Evolutionary conservation across 2,329 filamentous ascomycete genomes (phyloP).

Genomic region (Botrytis tulipae): DNA sequence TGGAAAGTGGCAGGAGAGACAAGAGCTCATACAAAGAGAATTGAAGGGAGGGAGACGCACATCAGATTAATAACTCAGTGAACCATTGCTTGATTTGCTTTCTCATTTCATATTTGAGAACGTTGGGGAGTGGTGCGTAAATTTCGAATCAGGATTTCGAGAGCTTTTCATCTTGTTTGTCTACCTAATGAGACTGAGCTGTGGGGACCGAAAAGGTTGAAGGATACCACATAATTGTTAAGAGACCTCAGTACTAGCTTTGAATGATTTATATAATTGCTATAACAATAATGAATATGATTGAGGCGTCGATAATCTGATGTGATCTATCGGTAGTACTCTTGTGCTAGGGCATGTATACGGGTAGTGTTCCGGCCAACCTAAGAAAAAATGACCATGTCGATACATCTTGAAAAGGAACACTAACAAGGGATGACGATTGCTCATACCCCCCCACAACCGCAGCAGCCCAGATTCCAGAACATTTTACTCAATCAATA

Average conservation of each 20-base stretch:
- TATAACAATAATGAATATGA: background rate
- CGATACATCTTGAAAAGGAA: background rate
- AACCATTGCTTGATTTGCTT: background rate
- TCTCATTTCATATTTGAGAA: background rate
- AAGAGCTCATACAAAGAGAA: conserved; percentile 28
- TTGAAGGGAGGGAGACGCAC: conserved; percentile 26
- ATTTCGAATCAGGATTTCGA: background rate
- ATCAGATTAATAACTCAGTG: conserved; percentile 7
- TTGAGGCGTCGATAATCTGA: background rate
- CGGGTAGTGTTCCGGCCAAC: background rate
- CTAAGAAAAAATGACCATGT: background rate
- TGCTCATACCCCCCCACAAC: background rate
- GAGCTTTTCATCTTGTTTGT: background rate
- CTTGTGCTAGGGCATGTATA: background rate
- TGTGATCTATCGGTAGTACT: background rate
- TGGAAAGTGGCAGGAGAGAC: conserved; percentile 32
- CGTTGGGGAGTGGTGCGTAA: background rate
- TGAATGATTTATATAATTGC: background rate
- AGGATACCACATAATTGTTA: background rate
- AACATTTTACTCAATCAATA: background rate
- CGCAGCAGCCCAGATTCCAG: conserved; percentile 9
- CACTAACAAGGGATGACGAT: background rate
- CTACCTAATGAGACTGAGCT: background rate
- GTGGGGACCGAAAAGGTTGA: background rate
- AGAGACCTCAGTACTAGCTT: background rate